Evolutionary conservation across 1,284 basidiomycete genomes (phyloP).

Genomic region (Irpex sp.): DNA sequence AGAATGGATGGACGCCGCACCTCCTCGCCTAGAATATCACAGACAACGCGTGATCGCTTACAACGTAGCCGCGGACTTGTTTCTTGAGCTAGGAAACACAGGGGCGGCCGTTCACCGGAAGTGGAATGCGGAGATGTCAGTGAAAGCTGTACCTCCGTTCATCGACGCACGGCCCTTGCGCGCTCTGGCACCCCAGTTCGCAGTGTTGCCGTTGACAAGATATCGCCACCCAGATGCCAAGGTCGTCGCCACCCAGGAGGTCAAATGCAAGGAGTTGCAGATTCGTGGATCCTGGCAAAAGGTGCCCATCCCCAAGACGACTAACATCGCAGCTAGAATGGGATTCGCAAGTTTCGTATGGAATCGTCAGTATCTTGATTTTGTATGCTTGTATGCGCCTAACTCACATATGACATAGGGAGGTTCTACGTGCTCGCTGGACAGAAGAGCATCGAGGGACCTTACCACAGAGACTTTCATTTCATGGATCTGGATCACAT

Average conservation of each 20-base stretch:
- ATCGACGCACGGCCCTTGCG: background rate
- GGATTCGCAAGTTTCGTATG: slow-evolving; percentile 20
- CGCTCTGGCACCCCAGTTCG: background rate
- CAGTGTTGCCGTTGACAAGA: background rate
- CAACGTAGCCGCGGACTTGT: slow-evolving; percentile 14
- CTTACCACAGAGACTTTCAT: slow-evolving; percentile 27
- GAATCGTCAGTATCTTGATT: slow-evolving; percentile 13
- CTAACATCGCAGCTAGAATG: slow-evolving; percentile 15
- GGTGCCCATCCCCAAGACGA: slow-evolving; percentile 15
- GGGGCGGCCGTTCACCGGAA: slow-evolving; percentile 15
- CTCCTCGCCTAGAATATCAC: slow-evolving; percentile 12
- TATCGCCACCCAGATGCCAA: slow-evolving; percentile 19
- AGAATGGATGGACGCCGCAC: background rate
- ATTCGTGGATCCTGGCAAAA: slow-evolving; percentile 23
- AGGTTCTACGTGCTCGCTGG: slow-evolving; percentile 26
- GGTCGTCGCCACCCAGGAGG: slow-evolving; percentile 7
- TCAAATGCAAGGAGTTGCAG: slow-evolving; percentile 15
- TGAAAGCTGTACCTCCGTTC: slow-evolving; percentile 3
- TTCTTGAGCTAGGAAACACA: slow-evolving; percentile 19
- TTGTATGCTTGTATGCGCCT: too few species aligned
- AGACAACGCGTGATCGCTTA: slow-evolving; percentile 15
- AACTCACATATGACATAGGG: slow-evolving; percentile 15
- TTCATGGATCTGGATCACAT: slow-evolving; percentile 24
- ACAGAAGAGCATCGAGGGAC: slow-evolving; percentile 19
- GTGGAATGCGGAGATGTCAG: slow-evolving; percentile 11